These are phyloP conservation scores for Mycena filopes DNA, from an alignment of 768 basidiomycete species.

Conservation along the genomic window DNA sequence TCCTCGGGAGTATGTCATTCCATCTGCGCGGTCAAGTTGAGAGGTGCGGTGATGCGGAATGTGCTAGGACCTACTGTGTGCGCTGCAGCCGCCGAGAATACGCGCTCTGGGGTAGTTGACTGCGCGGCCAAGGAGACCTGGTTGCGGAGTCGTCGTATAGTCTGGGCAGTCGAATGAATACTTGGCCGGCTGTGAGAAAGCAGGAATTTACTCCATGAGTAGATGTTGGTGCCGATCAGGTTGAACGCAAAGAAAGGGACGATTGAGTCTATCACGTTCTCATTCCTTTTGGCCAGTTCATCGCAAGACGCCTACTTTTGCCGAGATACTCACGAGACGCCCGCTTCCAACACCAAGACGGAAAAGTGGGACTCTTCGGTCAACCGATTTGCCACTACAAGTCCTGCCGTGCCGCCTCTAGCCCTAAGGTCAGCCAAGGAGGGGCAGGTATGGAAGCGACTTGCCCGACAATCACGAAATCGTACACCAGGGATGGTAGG, in stretches of 20 bases:
- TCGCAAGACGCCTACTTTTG: no score
- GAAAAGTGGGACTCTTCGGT: neutral
- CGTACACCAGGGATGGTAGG: neutral
- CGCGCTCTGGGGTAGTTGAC: slow-evolving; percentile 9
- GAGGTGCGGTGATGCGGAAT: neutral
- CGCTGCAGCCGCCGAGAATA: slow-evolving; percentile 19
- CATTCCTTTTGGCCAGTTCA: neutral
- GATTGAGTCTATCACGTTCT: neutral
- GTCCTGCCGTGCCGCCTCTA: neutral
- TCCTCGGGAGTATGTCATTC: neutral
- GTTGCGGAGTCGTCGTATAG: neutral
- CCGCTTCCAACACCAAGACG: neutral
- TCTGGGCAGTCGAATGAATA: slow-evolving; percentile 22
- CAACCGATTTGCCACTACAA: neutral
- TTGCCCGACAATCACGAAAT: neutral
- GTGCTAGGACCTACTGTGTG: slow-evolving; percentile 8
- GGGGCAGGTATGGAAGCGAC: neutral
- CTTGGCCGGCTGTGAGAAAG: neutral
- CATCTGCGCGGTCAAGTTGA: neutral
- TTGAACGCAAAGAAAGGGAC: neutral
- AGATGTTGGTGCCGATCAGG: neutral
- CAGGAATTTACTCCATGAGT: slow-evolving; percentile 1
- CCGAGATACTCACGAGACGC: neutral
- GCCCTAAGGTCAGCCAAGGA: neutral
- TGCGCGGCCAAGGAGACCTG: neutral